These are phyloP conservation scores for Cutaneotrichosporon cutaneum DNA, from an alignment of 1,284 basidiomycete species.

Conservation along the genomic window DNA sequence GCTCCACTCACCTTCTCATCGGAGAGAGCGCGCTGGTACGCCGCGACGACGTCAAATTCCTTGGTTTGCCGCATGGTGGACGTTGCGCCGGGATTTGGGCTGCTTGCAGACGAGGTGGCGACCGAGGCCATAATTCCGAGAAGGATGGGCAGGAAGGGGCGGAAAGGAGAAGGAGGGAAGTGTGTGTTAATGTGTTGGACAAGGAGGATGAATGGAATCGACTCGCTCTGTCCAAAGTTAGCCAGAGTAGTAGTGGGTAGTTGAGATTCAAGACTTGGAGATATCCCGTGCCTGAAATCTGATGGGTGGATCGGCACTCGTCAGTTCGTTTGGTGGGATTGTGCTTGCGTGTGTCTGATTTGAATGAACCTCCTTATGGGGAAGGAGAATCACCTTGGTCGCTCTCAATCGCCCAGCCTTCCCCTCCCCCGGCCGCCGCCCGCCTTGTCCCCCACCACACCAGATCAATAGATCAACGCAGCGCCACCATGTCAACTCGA, in stretches of 20 bases:
- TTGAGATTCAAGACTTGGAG: no score
- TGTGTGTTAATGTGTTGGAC: neutral
- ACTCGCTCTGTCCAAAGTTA: no score
- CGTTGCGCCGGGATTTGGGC: slow-evolving; percentile 5
- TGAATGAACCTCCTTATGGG: no score
- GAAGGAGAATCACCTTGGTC: no score
- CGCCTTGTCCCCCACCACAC: neutral
- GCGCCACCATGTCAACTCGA: slow-evolving; percentile 18
- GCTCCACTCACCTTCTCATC: slow-evolving; percentile 45
- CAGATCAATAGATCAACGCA: neutral
- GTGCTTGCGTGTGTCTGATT: no score
- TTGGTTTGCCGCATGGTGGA: neutral
- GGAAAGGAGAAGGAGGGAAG: neutral
- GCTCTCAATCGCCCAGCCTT: neutral
- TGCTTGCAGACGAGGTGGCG: slow-evolving; percentile 10
- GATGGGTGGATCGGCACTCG: no score
- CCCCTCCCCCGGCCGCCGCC: neutral
- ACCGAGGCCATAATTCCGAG: slow-evolving; percentile 10
- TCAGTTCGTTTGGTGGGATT: no score
- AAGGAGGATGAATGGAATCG: no score
- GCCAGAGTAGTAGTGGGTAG: no score
- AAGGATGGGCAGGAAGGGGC: neutral
- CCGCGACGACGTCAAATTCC: slow-evolving; percentile 47
- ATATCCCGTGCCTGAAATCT: no score
- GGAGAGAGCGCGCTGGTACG: slow-evolving; percentile 45